phyloP scores from a whole-genome alignment of 371 early-diverging fungal genomes.

The Mortierella sp. region DNA sequence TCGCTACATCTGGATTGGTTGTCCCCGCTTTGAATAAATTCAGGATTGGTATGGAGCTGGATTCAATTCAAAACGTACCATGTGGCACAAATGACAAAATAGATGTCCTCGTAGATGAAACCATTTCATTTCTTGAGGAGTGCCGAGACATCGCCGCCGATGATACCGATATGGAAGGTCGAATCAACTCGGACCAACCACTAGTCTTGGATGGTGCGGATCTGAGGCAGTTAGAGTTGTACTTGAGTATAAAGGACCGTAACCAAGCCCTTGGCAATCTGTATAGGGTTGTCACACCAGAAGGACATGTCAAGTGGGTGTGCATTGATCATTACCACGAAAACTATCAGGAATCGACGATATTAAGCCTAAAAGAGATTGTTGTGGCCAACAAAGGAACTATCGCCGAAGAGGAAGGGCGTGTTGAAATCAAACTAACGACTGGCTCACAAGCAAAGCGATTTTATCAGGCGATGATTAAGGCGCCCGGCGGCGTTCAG shows the following conservation, averaged over 20 bases:
- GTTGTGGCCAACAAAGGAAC: neutral
- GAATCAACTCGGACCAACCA: neutral
- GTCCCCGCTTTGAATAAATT: constrained; percentile 9
- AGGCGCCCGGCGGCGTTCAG: constrained; percentile 8
- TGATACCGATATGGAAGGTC: neutral
- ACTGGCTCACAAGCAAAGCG: neutral
- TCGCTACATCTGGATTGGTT: neutral
- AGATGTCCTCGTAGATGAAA: constrained; percentile 2
- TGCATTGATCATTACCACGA: constrained; percentile 26
- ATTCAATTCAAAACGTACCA: neutral
- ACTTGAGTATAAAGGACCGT: neutral
- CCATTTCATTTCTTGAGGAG: constrained; percentile 6
- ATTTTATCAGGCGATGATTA: constrained; percentile 3
- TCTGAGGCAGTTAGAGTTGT: constrained; percentile 11
- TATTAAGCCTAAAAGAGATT: neutral
- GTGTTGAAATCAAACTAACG: neutral
- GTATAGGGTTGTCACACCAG: constrained; percentile 12
- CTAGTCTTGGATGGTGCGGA: constrained; percentile 2
- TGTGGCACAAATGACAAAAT: neutral
- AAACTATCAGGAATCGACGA: neutral
- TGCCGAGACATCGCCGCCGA: neutral
- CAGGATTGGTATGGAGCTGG: neutral
- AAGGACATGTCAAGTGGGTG: constrained; percentile 32
- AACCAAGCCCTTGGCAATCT: constrained; percentile 15
- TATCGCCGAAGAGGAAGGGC: neutral